Conservation (phyloP, 2,329 filamentous ascomycete species). For the Emmonsiellopsis sp. region DNA sequence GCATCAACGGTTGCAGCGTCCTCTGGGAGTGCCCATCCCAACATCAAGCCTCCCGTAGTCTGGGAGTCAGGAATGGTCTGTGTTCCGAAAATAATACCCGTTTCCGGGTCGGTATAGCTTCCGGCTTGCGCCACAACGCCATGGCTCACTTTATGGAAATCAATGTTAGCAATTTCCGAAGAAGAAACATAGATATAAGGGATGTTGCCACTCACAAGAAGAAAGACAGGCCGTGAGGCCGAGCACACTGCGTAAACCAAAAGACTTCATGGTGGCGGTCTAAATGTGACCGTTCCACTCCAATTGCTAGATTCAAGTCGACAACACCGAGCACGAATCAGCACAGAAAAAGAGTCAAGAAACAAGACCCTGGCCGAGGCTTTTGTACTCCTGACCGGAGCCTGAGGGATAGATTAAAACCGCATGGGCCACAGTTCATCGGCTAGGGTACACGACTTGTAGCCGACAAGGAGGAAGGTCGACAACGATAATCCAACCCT, state of each 20-base stretch:
- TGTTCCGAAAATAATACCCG: neutral
- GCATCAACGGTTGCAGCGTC: slow-evolving; percentile 5
- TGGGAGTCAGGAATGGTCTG: neutral
- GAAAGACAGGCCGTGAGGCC: neutral
- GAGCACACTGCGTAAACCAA: neutral
- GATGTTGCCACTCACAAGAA: neutral
- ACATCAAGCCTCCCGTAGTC: neutral
- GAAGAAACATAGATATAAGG: neutral
- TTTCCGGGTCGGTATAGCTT: neutral
- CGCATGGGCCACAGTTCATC: neutral
- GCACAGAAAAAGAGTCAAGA: neutral
- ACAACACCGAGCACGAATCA: neutral
- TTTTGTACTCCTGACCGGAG: neutral
- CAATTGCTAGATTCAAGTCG: neutral
- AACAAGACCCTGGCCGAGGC: neutral
- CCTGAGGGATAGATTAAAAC: neutral
- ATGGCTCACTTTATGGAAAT: neutral
- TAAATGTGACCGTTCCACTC: neutral
- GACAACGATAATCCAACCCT: neutral
- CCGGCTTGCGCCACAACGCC: neutral
- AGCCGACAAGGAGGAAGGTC: neutral
- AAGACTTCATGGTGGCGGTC: neutral
- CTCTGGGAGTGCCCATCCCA: slow-evolving; percentile 1
- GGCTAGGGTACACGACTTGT: neutral
- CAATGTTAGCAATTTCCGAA: neutral